These are phyloP conservation scores for Sugiyamaella marilandica DNA, from an alignment of 805 yeast species.

Conservation along the genomic window DNA sequence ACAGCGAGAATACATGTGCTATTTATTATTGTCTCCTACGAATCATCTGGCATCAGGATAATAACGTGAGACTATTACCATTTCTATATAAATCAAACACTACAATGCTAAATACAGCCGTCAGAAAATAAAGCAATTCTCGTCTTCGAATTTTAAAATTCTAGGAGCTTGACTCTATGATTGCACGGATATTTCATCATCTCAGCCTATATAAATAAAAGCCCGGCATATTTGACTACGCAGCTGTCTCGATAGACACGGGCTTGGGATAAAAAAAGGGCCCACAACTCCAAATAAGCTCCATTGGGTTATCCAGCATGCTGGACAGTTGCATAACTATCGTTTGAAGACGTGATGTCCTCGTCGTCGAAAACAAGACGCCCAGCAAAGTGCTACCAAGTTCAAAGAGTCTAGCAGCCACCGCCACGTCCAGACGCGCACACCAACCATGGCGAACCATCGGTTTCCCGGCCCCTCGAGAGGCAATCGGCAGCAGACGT, in stretches of 20 bases:
- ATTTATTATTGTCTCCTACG: too few relatives aligned
- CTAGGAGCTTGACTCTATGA: constrained; percentile 36
- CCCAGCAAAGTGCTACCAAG: constrained; percentile 6
- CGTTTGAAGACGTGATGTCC: constrained; percentile 16
- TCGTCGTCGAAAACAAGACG: constrained; percentile 16
- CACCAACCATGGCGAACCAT: constrained; percentile 11
- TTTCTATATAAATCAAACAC: too few relatives aligned
- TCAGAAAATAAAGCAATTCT: constrained; percentile 22
- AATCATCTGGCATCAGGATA: too few relatives aligned
- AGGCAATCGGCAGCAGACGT: constrained; percentile 8
- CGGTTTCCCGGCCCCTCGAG: constrained; percentile 14
- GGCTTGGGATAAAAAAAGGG: constrained; percentile 14
- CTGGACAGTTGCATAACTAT: constrained; percentile 33
- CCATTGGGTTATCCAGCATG: constrained; percentile 31
- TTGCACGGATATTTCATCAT: constrained; percentile 29
- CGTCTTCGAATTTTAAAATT: constrained; percentile 16
- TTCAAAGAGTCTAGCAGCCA: constrained; percentile 3
- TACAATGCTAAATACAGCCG: not conserved
- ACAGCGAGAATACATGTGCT: too few relatives aligned
- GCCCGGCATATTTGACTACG: constrained; percentile 28
- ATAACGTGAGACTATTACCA: too few relatives aligned
- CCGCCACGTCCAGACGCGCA: constrained; percentile 4
- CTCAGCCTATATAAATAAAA: constrained; percentile 6
- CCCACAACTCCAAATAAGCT: constrained; percentile 30
- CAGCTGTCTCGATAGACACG: constrained; percentile 14